A percentile compares a stretch with the other conserved stretches of the same genome.
These are phyloP conservation scores for Candida ovalis DNA, from an alignment of 805 yeast genomes.

Conservation along the genomic window DNA sequence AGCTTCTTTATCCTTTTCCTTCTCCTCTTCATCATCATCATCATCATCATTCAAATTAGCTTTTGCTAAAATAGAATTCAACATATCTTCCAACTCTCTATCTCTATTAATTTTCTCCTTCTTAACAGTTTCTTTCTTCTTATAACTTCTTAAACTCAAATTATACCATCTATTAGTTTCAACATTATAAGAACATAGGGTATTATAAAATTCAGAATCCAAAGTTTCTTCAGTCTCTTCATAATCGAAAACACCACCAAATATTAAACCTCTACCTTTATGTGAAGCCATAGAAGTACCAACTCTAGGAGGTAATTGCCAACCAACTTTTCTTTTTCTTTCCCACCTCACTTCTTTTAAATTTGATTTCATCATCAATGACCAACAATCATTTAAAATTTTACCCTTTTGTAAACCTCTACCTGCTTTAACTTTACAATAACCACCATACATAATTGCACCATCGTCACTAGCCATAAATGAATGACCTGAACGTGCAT, in stretches of 20 bases:
- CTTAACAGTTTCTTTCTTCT: constrained; percentile 43
- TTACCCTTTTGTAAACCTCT: constrained; percentile 91
- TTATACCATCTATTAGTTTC: constrained; percentile 89
- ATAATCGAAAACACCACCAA: constrained; percentile 94
- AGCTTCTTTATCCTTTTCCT: constrained; percentile 35
- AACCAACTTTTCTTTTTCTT: constrained; percentile 83
- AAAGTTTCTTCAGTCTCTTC: constrained; percentile 94
- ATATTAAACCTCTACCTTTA: constrained; percentile 85
- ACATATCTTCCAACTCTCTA: constrained; percentile 75
- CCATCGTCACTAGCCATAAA: constrained; percentile 78
- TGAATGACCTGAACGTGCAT: constrained; percentile 91
- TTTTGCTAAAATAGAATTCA: constrained; percentile 68
- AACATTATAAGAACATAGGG: constrained; percentile 73
- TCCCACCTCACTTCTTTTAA: constrained; percentile 79
- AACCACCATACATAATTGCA: constrained; percentile 87
- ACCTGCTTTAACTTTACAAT: constrained; percentile 85
- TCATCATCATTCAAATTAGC: constrained; percentile 64
- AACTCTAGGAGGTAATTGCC: constrained; percentile 89
- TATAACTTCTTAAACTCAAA: constrained; percentile 56
- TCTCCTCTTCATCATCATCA: constrained; percentile 37
- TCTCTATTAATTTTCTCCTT: constrained; percentile 57
- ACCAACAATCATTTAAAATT: constrained; percentile 82
- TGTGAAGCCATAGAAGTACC: constrained; percentile 89
- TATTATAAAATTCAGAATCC: constrained; percentile 80
- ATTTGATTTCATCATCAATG: constrained; percentile 81